Evolutionary conservation across 108 stramenopile genomes (phyloP).

Genomic region (Nannochloropsis salina): DNA sequence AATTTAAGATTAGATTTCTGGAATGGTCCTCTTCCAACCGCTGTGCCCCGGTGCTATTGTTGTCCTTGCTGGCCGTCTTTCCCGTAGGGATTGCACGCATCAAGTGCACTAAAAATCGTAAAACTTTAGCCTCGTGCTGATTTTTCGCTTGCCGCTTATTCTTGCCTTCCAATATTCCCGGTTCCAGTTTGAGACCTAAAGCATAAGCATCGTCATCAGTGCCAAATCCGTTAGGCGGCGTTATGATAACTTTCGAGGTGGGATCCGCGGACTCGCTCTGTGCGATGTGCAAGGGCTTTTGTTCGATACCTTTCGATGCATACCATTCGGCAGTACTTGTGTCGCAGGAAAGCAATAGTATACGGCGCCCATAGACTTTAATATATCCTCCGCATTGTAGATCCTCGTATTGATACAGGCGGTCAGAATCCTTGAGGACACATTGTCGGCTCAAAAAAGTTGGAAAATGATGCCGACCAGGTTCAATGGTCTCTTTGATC

Average conservation of each 20-base stretch:
- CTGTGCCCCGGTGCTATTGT: too few relatives aligned
- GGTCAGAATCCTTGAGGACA: not conserved
- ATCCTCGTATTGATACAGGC: not conserved
- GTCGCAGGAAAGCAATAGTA: not conserved
- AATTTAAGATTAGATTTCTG: too few relatives aligned
- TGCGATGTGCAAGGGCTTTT: not conserved
- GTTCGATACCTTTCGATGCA: not conserved
- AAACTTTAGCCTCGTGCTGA: too few relatives aligned
- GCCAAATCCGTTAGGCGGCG: too few relatives aligned
- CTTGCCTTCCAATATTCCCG: too few relatives aligned
- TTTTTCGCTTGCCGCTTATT: too few relatives aligned
- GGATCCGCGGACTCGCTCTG: not conserved
- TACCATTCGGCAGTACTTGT: not conserved
- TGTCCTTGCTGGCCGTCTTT: too few relatives aligned
- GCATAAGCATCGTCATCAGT: too few relatives aligned
- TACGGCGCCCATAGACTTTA: not conserved
- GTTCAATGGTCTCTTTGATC: slow-evolving; percentile 49
- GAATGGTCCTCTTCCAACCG: too few relatives aligned
- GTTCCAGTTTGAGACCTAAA: too few relatives aligned
- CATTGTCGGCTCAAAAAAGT: not conserved
- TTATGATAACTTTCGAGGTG: not conserved
- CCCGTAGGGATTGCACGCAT: too few relatives aligned
- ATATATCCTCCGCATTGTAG: not conserved
- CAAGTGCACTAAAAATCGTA: too few relatives aligned
- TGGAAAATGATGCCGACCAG: not conserved